A percentile compares a stretch with the other conserved stretches of the same genome.
These are phyloP conservation scores for Arxiozyma slooffiae DNA, from an alignment of 1,139 yeast species.

Conservation along the genomic window DNA sequence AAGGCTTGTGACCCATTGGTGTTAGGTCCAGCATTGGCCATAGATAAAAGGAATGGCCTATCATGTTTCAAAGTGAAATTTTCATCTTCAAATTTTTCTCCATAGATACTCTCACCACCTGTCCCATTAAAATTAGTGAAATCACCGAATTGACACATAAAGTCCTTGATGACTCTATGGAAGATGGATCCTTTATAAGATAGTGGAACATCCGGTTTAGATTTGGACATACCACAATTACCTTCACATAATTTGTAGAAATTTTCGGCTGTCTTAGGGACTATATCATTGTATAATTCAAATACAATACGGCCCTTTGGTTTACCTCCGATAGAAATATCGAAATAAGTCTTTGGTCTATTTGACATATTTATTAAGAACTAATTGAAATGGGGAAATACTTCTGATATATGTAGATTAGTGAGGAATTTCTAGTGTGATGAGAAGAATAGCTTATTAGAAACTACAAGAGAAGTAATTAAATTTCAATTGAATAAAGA, in stretches of 20 bases:
- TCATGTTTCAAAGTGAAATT: conserved; percentile 56
- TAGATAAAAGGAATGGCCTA: conserved; percentile 59
- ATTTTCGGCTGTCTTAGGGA: conserved; percentile 89
- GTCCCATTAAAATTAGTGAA: conserved; percentile 69
- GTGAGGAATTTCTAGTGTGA: too few species aligned
- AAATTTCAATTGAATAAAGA: too few species aligned
- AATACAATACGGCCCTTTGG: conserved; percentile 66
- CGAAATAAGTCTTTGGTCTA: conserved; percentile 62
- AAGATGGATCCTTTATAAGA: conserved; percentile 71
- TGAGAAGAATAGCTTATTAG: too few species aligned
- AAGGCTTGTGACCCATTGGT: conserved; percentile 76
- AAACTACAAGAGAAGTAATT: too few species aligned
- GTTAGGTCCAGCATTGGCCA: conserved; percentile 76
- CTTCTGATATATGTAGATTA: too few species aligned
- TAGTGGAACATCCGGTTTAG: conserved; percentile 50
- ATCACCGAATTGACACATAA: conserved; percentile 97
- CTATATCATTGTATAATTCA: conserved; percentile 67
- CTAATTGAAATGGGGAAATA: background rate
- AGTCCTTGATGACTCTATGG: conserved; percentile 85
- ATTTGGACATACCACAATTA: conserved; percentile 57
- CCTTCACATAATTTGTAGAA: conserved; percentile 88
- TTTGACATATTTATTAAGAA: conserved; percentile 11
- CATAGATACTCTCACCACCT: conserved; percentile 71
- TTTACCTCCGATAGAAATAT: conserved; percentile 56
- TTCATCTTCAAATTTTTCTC: conserved; percentile 60